Base-by-base conservation (phyloP, 805 yeast species). In the Metschnikowia cerradonensis region DNA sequence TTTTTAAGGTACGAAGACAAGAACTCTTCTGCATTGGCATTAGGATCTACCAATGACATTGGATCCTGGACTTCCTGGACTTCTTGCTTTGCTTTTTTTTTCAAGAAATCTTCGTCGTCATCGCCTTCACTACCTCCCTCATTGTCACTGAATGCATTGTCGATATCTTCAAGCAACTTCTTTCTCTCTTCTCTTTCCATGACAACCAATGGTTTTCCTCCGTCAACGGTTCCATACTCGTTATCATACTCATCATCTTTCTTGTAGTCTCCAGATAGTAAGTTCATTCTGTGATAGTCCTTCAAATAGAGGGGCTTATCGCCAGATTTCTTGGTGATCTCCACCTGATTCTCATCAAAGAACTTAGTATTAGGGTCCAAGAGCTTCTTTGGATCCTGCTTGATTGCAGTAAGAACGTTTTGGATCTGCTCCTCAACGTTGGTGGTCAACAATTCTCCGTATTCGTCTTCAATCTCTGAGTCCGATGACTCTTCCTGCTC, bases 231-330 rank as follows among this genome's bases (percentile, higher is more conserved):
- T 6, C 64, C 69, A 49, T 60, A 66, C 52, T 73, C 74, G 40
- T 70, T 71, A 4, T 69, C 68, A 1, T 77, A 13, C n/a, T 43
- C 46, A n/a, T 43, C 47, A 2, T 44, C 47, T n/a, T 42, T 83
- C 37, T 73, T 75, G 20, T 79, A 80, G 39, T 75, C 78, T 10
- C 91, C 92, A 3, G 83, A 75, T n/a, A 94, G 71, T 34, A 91
- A 67, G 57, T 83, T 86, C 82, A 82, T 81, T 66, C 98, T 78
- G 64, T 94, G 97, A 63, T 91, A 94, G 66, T 94, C 99, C 60
- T 91, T 90, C 67, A 94, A 78, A 65, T 85, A 89, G 50, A 94
- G 75, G 8, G 98, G 97, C 63, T 88, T 88, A 34, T 58, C 66
- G 39, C 57, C 58, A 19, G 50, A 51, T 4, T 49, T 47, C 4